Evolutionary conservation across 2,329 filamentous ascomycete genomes (phyloP), one percentile per base, ranked within the genome.

Genomic region (Phyllosticta capitalensis): DNA sequence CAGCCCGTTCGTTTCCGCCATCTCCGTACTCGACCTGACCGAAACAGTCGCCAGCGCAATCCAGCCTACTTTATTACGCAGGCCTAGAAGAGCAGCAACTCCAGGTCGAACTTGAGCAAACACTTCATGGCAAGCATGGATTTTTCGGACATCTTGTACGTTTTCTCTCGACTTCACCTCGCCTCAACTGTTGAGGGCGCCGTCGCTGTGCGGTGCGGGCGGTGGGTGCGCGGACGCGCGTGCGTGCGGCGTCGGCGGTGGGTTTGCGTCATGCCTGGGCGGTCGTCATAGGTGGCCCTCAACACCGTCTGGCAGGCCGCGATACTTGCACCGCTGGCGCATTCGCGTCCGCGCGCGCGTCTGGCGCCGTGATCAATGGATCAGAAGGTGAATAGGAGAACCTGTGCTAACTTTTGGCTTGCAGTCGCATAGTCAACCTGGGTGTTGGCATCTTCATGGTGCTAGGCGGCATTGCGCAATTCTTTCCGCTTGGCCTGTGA

Each of bases 361-460:
- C 24, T 7, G 24, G 61, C 52, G 60, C 26, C 21, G 12, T 5
- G 48, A 22, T 59, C 24, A 52, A 57, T 53, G 58, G 21, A 14
- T 5, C 9, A 51, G 52, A 55, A 48, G 59, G 24, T 26, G 24
- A 26, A 4, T 7, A 4, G 24, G 24, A 26, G 24, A 26, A 7
- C 24, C 7, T 33, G 69, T 12, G 64, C 59, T 67, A 63, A 61
- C 66, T 1, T 54, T 5, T 17, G 14, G 1, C 17, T 20, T 17
- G 62, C 73, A 97, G 94, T 79, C 94, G 94, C 71, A 85, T 97
- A 71, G 89, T 95, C 74, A 99, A 99, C 82, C 81, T 99, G 75
- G 89, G 80, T 68, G 86, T 95, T 64, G 94, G 87, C 68, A 87
- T 87, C 66, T 82, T 96, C 66, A 95, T 96, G 85, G 79, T 95